phyloP scores from a whole-genome alignment of 495 filamentous ascomycete species.

The Aspergillus conjunctus region DNA sequence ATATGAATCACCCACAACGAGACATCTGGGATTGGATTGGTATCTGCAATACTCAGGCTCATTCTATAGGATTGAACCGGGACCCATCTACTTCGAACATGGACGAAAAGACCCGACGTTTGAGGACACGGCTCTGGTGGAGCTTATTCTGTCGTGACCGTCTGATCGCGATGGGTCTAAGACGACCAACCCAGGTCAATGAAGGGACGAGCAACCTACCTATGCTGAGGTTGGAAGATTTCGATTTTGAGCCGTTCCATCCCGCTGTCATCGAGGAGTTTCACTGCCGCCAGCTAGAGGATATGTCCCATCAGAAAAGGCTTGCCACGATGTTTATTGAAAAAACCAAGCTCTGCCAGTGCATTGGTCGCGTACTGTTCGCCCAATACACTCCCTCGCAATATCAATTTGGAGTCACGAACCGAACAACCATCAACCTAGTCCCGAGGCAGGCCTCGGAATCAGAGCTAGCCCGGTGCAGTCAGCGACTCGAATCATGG shows the following conservation, averaged over 20 bases:
- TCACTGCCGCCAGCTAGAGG: constrained; percentile 43
- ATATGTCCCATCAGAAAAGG: constrained; percentile 60
- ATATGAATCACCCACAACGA: constrained; percentile 59
- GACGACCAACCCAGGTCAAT: constrained; percentile 82
- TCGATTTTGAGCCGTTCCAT: constrained; percentile 68
- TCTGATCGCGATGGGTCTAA: constrained; percentile 81
- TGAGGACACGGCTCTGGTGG: constrained; percentile 90
- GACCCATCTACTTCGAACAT: constrained; percentile 67
- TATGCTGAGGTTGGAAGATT: constrained; percentile 76
- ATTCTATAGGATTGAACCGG: constrained; percentile 78
- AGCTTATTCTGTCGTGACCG: constrained; percentile 88
- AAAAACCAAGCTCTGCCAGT: constrained; percentile 80
- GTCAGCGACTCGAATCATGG: constrained; percentile 72
- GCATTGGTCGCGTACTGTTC: constrained; percentile 76
- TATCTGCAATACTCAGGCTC: constrained; percentile 75
- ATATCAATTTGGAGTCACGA: constrained; percentile 65
- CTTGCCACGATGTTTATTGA: constrained; percentile 84
- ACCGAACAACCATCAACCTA: constrained; percentile 78
- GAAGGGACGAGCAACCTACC: constrained; percentile 83
- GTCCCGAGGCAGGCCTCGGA: constrained; percentile 76
- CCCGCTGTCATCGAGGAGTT: constrained; percentile 42
- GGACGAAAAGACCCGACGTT: constrained; percentile 54
- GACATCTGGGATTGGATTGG: constrained; percentile 92
- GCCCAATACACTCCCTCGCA: constrained; percentile 74
- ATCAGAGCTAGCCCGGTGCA: constrained; percentile 65